Base-by-base conservation (phyloP, 2,329 filamentous ascomycete genomes). In the Penicillium sp. region DNA sequence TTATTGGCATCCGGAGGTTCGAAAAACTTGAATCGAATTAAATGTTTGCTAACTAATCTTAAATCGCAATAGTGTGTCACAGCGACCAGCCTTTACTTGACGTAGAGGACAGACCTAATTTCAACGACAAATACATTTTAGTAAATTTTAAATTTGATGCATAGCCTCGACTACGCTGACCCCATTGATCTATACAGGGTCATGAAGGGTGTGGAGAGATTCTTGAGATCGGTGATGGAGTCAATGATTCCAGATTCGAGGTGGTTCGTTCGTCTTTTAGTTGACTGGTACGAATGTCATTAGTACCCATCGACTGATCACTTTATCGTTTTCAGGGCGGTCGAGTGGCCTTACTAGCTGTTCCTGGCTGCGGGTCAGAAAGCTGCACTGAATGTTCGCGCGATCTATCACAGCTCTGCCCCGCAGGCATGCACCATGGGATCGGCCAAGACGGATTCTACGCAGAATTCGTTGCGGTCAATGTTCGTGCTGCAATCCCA, bases 361-460 rank as follows among this genome's bases (percentile, higher is more conserved):
- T 42, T 30, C 39, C 39, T 3, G 39, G 71, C 8, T 75, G 73
- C 48, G 67, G 66, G 4, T 23, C 51, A 3, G 24, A 49, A 3
- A 56, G 58, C 17, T 76, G 72, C 55, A 45, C 66, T 0, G 74
- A 78, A 49, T 78, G 75, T 41, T 72, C 68, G 2, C 66, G 70
- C 0, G 71, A 74, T 30, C 53, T 78, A 1, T 51, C 66, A 3
- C 73, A 76, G 45, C 46, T 60, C 2, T 60, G 57, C 24, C 50
- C 57, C 0, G 12, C 7, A 10, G 51, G 72, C 0, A 69, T 71
- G 37, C 74, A 77, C 52, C 75, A 75, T 1, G 75, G 75, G 0
- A 75, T 78, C 17, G 75, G 75, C 0, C 72, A 76, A 42, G 70
- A 78, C 24, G 75, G 75, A 0, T 75, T 75, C 30, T 75, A 73